A percentile compares a stretch with the other conserved stretches of the same genome.
Evolutionary conservation across 345 rosid genomes (phyloP).

Genomic region (Carallia brachiata): DNA sequence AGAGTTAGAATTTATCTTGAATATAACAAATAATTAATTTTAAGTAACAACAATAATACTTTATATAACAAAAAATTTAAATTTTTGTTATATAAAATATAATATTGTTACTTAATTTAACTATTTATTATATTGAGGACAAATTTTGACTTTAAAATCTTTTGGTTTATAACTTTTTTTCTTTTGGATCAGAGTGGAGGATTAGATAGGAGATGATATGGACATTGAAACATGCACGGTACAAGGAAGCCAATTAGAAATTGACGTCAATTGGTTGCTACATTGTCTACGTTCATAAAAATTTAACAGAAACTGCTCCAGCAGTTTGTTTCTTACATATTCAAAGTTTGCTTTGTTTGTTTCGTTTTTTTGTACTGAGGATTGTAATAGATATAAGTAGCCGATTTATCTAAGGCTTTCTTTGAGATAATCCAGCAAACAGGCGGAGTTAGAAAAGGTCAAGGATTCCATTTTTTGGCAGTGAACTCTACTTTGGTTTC

Average conservation of each 20-base stretch:
- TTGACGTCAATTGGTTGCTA: not conserved
- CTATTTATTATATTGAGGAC: no score
- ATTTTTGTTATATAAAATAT: no score
- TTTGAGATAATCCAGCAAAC: not conserved
- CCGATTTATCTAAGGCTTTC: not conserved
- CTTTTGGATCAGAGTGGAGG: no score
- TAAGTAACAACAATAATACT: no score
- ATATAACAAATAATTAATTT: no score
- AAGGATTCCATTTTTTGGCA: not conserved
- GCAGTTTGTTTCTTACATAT: not conserved
- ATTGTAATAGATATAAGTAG: not conserved
- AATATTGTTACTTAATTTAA: no score
- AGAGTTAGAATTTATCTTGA: no score
- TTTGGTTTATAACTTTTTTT: no score
- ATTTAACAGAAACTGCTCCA: not conserved
- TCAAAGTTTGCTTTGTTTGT: not conserved
- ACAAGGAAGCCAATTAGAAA: not conserved
- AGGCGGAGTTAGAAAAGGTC: not conserved
- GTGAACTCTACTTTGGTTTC: not conserved
- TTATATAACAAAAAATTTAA: no score
- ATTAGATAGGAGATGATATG: no score
- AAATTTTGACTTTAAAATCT: no score
- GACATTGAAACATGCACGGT: no score
- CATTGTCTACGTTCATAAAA: not conserved
- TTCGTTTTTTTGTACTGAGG: not conserved